Conservation (phyloP, 208 protist species). For the Trypanosoma platydactyli region DNA sequence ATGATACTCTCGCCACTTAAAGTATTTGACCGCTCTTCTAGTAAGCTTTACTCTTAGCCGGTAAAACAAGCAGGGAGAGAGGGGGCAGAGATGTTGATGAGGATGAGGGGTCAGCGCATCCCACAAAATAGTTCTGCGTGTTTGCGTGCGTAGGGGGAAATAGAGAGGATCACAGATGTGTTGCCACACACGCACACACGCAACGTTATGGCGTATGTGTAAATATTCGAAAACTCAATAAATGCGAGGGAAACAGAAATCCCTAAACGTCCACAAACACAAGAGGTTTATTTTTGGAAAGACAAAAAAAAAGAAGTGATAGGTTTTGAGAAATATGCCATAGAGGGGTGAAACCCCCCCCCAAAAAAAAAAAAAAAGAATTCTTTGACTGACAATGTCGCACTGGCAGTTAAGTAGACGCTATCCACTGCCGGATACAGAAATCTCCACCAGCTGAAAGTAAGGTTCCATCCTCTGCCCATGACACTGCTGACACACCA, state of each 20-base stretch:
- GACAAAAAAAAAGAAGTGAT: background rate
- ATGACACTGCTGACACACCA: constrained; percentile 37
- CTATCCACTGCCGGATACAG: constrained; percentile 38
- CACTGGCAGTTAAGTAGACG: background rate
- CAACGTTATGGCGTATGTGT: background rate
- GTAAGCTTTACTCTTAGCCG: too few relatives aligned
- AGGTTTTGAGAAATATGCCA: background rate
- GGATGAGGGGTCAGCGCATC: background rate
- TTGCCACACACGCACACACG: background rate
- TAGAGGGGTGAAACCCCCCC: background rate
- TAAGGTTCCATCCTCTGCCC: constrained; percentile 18
- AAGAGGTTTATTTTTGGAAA: background rate
- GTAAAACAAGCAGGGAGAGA: background rate
- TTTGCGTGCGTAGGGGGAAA: background rate
- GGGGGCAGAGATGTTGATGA: background rate
- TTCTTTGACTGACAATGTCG: background rate
- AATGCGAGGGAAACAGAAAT: background rate
- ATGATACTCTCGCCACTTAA: background rate
- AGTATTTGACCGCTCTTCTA: background rate
- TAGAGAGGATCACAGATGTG: too few relatives aligned
- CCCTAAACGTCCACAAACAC: too few relatives aligned
- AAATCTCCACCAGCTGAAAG: constrained; percentile 40
- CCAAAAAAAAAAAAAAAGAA: background rate
- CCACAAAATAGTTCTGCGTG: background rate
- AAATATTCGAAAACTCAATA: background rate